Conservation (phyloP, 192 early-diverging fungal genomes). For the Oehlia diaphana region DNA sequence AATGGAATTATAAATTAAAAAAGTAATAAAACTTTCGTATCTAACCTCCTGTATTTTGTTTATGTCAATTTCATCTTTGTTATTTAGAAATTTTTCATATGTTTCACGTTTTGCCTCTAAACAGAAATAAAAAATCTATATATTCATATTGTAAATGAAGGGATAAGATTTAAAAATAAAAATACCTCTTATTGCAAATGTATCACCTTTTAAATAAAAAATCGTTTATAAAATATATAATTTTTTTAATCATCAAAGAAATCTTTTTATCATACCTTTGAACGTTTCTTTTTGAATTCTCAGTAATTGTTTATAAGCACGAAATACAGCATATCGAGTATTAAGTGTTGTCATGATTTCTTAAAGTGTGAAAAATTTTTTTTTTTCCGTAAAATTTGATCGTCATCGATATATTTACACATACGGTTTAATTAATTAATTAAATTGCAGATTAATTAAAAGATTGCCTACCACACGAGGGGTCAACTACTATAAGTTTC, state of each 20-base stretch:
- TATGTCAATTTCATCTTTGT: constrained; percentile 1
- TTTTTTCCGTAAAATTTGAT: background rate
- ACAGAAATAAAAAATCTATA: background rate
- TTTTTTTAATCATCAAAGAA: background rate
- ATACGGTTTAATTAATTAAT: too few species aligned
- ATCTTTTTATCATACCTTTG: constrained; percentile 6
- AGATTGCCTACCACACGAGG: too few species aligned
- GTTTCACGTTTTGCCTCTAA: constrained; percentile 10
- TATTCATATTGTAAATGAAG: background rate
- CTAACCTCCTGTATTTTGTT: background rate
- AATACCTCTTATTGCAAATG: background rate
- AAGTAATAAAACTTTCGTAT: too few species aligned
- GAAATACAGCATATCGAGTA: background rate
- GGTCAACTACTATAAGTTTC: too few species aligned
- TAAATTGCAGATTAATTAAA: too few species aligned
- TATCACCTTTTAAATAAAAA: background rate
- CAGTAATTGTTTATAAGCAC: constrained; percentile 14
- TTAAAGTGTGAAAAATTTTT: background rate
- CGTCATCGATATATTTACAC: background rate
- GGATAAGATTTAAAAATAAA: background rate
- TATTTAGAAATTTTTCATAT: constrained; percentile 17
- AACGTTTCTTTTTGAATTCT: constrained; percentile 5
- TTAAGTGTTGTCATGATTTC: background rate
- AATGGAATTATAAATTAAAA: background rate
- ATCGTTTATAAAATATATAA: background rate